Percentiles rank a stretch among this genome's conserved stretches.
These are phyloP conservation scores for Hordeum vulgare DNA, from an alignment of 176 grass and related monocot species.

Conservation along the genomic window MorexV3_pseudomolecules_assembly NC_058522.1:512438061-512438560, in stretches of 20 bases:
- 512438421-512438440: slow-evolving; percentile 42
- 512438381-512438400: slow-evolving; percentile 57
- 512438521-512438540: not conserved
- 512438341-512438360: slow-evolving; percentile 1
- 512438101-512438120: too few relatives aligned
- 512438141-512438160: too few relatives aligned
- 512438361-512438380: slow-evolving; percentile 37
- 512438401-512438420: slow-evolving; percentile 56
- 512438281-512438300: slow-evolving; percentile 44
- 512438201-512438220: not conserved
- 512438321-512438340: not conserved
- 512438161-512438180: not conserved
- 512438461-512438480: slow-evolving; percentile 3
- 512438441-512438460: slow-evolving; percentile 18
- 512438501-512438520: slow-evolving; percentile 31
- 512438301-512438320: not conserved
- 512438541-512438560: not conserved
- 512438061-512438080: too few relatives aligned
- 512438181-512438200: not conserved
- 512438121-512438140: too few relatives aligned
- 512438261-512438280: slow-evolving; percentile 18
- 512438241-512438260: slow-evolving; percentile 31
- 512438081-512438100: too few relatives aligned
- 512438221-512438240: slow-evolving; percentile 35
- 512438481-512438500: not conserved